Base-by-base conservation (phyloP, 495 filamentous ascomycete species). In the Aspergillus ellipticus region DNA sequence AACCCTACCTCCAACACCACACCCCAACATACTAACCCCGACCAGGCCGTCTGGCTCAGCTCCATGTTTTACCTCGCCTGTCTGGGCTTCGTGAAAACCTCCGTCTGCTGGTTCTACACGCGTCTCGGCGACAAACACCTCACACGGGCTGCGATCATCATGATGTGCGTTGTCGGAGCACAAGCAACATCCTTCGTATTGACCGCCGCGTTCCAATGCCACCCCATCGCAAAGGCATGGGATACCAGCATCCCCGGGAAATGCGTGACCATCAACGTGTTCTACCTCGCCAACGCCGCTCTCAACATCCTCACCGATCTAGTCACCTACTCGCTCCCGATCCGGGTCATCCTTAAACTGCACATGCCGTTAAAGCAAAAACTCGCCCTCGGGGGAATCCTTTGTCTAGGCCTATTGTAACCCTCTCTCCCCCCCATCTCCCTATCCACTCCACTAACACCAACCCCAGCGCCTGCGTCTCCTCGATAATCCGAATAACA, bases 251-350 rank as follows among this genome's bases (percentile, higher is more conserved):
- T 56, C 5, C 35, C 49, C 3, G 75, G 79, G 21, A 66, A 66
- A 53, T 78, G 75, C 61, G 66, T 83, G 45, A 64, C 77, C 49
- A 70, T 75, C 49, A 78, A 79, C 54, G 59, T 68, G 15, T 68
- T 80, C 49, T 78, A 72, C 24, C 74, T 76, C 49, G 65, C 67
- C 53, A 74, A 77, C 46, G 70, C 78, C 0, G 72, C 63, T 3
- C 60, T 85, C 24, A 82, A 79, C 59, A 79, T 86, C 20, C 33
- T 78, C 11, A 72, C 81, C 6, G 82, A 86, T 57, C 22, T 79
- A 0, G 61, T 77, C 55, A 79, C 81, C 41, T 72, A 85, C 50
- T 65, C 73, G 3, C 65, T 87, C 21, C 74, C 75, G 1, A 60
- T 77, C 48, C 66, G 62, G 17, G 68, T 70, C 21, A 71, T 69